phyloP scores from a whole-genome alignment of 2,329 filamentous ascomycete species.

The Colletotrichum nymphaeae region DNA sequence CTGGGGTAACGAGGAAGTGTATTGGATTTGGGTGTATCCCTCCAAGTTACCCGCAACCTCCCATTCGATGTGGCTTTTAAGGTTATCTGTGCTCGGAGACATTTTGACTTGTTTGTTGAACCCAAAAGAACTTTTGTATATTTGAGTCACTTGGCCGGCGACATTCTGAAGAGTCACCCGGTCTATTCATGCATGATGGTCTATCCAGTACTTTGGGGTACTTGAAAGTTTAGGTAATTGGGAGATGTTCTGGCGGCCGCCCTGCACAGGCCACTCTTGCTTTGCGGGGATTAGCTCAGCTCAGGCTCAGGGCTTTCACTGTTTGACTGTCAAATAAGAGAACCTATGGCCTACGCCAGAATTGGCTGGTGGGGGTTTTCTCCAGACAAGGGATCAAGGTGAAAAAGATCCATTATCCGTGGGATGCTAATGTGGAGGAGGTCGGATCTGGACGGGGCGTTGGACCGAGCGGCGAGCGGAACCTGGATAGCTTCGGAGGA shows the following conservation, averaged over 20 bases:
- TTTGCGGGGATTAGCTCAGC: not conserved
- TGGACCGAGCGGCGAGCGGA: not conserved
- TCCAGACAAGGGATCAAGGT: not conserved
- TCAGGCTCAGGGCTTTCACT: not conserved
- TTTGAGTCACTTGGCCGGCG: not conserved
- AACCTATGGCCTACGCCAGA: not conserved
- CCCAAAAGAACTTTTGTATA: not conserved
- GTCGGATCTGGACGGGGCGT: not conserved
- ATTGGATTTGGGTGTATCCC: not conserved
- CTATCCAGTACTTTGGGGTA: not conserved
- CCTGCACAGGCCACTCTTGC: not conserved
- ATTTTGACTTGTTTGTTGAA: not conserved
- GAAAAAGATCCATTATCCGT: not conserved
- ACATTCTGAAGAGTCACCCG: not conserved
- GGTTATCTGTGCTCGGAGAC: not conserved
- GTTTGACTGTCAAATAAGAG: no score
- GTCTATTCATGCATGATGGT: not conserved
- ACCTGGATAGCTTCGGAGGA: slow-evolving; percentile 12
- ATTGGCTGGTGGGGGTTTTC: not conserved
- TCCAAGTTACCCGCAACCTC: not conserved
- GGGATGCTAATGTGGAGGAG: not conserved
- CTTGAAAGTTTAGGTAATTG: not conserved
- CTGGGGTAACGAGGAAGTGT: not conserved
- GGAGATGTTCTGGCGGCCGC: not conserved
- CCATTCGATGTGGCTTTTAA: not conserved